These are phyloP conservation scores for Nicotiana undulata DNA, from an alignment of 257 asterid species.

Conservation along the genomic window DNA sequence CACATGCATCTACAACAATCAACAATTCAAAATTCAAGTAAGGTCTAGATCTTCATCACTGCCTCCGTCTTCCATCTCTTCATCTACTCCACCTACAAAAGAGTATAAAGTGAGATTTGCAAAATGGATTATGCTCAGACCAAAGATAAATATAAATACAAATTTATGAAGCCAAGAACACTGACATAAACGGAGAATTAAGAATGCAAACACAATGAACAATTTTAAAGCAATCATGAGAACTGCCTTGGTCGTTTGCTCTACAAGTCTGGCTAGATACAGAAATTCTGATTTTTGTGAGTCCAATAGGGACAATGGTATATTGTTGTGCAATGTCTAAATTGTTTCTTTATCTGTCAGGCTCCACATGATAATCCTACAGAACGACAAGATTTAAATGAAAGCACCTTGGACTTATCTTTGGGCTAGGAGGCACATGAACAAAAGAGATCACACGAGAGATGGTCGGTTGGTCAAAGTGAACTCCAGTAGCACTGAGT, in stretches of 20 bases:
- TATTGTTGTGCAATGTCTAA: not conserved
- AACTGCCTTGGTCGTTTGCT: not conserved
- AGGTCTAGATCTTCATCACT: too few relatives aligned
- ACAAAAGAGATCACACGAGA: slow-evolving; percentile 25
- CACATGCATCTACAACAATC: too few relatives aligned
- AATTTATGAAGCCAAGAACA: too few relatives aligned
- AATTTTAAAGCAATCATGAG: too few relatives aligned
- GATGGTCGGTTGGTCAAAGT: slow-evolving; percentile 18
- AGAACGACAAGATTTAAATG: slow-evolving; percentile 65
- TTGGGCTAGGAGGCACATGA: slow-evolving; percentile 45
- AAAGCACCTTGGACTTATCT: slow-evolving; percentile 65
- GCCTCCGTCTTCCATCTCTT: too few relatives aligned
- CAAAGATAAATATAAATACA: too few relatives aligned
- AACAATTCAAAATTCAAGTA: too few relatives aligned
- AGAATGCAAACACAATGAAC: too few relatives aligned
- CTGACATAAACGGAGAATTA: too few relatives aligned
- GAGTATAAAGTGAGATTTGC: too few relatives aligned
- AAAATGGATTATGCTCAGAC: too few relatives aligned
- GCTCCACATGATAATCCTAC: slow-evolving; percentile 22
- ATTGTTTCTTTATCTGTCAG: slow-evolving; percentile 21
- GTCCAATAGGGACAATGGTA: not conserved
- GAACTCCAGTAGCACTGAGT: not conserved
- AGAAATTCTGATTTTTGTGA: not conserved
- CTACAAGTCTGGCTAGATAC: not conserved
- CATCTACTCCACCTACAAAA: too few relatives aligned